A percentile compares a stretch with the other conserved stretches of the same genome.
phyloP scores from a whole-genome alignment of 768 basidiomycete genomes.

The Strobilomyces confusus region DNA sequence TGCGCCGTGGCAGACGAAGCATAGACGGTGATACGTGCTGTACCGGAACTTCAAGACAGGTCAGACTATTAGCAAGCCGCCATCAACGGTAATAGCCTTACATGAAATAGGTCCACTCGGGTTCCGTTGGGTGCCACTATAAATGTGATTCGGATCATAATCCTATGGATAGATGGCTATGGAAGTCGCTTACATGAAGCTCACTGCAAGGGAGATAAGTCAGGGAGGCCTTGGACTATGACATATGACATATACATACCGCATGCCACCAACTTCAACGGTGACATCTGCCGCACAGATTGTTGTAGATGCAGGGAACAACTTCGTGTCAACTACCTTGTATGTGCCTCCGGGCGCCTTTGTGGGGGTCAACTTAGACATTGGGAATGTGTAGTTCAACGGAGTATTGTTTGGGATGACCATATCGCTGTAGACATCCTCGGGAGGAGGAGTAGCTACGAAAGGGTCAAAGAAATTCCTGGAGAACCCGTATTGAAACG shows the following conservation, averaged over 20 bases:
- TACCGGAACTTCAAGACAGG: conserved; percentile 29
- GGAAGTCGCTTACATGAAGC: conserved; percentile 37
- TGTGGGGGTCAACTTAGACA: conserved; percentile 44
- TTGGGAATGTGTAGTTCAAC: conserved; percentile 49
- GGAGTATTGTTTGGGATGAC: conserved; percentile 48
- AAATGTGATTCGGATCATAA: neutral
- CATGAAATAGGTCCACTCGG: conserved; percentile 46
- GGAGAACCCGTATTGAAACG: neutral
- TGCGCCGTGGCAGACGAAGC: conserved; percentile 37
- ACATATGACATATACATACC: conserved; percentile 31
- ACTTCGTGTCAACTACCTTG: conserved; percentile 55
- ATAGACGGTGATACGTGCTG: conserved; percentile 41
- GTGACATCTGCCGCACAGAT: conserved; percentile 56
- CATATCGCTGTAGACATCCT: conserved; percentile 40
- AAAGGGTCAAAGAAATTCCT: neutral
- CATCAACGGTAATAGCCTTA: conserved; percentile 11
- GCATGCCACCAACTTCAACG: conserved; percentile 58
- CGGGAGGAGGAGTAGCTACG: conserved; percentile 40
- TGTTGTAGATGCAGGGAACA: conserved; percentile 50
- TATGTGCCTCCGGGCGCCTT: conserved; percentile 51
- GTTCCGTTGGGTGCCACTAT: conserved; percentile 51
- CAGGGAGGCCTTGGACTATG: neutral
- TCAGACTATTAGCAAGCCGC: conserved; percentile 2
- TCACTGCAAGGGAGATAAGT: conserved; percentile 30
- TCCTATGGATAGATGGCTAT: neutral